A percentile compares a stretch with the other conserved stretches of the same genome.
Conservation (phyloP, 2,329 filamentous ascomycete species). For the Trichoderma atroviride region DNA sequence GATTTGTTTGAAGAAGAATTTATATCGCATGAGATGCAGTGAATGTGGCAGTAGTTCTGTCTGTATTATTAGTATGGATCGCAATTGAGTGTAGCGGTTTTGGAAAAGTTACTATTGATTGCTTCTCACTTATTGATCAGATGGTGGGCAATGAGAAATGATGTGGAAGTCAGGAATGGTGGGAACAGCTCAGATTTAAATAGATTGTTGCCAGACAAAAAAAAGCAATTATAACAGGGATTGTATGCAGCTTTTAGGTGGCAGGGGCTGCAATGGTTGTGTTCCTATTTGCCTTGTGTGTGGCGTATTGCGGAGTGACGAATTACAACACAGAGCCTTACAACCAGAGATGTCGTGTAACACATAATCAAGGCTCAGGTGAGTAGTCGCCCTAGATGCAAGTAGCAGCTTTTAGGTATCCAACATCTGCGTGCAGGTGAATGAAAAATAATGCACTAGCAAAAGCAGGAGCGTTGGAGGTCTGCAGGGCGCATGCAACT, state of each 20-base stretch:
- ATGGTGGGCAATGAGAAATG: background rate
- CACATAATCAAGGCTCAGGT: background rate
- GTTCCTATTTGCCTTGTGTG: background rate
- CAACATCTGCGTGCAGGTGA: background rate
- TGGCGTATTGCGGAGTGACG: background rate
- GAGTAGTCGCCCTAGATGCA: background rate
- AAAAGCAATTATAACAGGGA: background rate
- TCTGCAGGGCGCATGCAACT: background rate
- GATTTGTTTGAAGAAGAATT: background rate
- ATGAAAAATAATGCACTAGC: background rate
- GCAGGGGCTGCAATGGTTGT: background rate
- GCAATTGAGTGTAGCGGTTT: background rate
- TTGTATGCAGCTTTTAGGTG: background rate
- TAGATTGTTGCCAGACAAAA: background rate
- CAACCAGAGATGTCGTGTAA: background rate
- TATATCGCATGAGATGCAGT: background rate
- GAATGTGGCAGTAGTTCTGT: background rate
- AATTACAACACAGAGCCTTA: background rate
- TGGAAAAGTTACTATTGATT: too few species aligned
- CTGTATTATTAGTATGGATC: background rate
- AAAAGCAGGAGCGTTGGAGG: background rate
- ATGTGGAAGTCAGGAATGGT: background rate
- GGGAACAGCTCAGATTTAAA: background rate
- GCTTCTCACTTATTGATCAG: background rate
- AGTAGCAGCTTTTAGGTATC: background rate